Evolutionary conservation across 352 stramenopile species (phyloP).

Genomic region (Pilasporangium apinafurcum): DNA sequence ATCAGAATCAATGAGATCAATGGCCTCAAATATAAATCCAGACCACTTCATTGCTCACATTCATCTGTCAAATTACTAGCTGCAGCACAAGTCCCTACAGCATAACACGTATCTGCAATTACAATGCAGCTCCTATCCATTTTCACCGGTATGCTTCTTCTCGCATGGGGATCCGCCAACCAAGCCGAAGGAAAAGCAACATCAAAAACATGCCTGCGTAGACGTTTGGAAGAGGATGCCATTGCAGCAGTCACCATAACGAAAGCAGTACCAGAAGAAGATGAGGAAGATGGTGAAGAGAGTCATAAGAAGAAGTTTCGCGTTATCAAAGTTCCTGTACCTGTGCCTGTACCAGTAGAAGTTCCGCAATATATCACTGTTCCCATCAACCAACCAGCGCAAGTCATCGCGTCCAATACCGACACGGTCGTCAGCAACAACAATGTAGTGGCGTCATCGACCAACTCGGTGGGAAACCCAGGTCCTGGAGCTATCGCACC

Average conservation of each 20-base stretch:
- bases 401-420: background rate
- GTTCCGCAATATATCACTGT: slow-evolving; percentile 1
- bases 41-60: too few species aligned
- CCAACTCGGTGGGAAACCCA: too few species aligned
- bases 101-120: too few species aligned
- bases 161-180: too few species aligned
- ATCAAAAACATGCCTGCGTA: background rate
- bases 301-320: too few species aligned
- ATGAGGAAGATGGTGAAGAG: slow-evolving; percentile 1
- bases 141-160: background rate
- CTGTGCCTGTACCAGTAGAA: background rate
- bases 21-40: too few species aligned
- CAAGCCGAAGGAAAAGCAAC: too few species aligned
- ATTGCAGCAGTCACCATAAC: background rate
- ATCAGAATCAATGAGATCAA: too few species aligned
- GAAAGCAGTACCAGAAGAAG: background rate
- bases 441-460: background rate
- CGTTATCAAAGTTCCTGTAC: too few species aligned
- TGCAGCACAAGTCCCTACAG: too few species aligned
- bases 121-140: slow-evolving; percentile 1
- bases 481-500: background rate
- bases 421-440: background rate
- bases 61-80: too few species aligned
- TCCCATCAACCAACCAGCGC: background rate
- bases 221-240: background rate